Conservation (phyloP, 768 basidiomycete genomes). For the Pulveroboletus sp. region DNA sequence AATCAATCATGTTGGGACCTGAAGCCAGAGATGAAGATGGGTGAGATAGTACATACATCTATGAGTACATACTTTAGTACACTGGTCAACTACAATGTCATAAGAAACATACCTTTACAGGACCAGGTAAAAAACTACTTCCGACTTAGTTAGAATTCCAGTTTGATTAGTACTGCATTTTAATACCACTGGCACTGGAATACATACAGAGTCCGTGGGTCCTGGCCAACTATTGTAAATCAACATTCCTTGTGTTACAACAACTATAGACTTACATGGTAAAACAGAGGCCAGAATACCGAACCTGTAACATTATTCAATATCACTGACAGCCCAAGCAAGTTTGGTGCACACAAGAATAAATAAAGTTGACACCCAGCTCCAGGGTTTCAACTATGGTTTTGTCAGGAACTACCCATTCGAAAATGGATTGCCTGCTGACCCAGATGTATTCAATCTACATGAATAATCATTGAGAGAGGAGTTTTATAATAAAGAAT, state of each 20-base stretch:
- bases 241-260: background rate
- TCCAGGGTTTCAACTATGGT: background rate
- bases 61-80: background rate
- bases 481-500: background rate
- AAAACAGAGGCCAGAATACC: background rate
- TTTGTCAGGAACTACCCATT: background rate
- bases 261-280: background rate
- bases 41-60: background rate
- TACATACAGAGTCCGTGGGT: no score
- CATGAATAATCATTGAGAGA: background rate
- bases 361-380: conserved; percentile 1
- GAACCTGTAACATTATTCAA: background rate
- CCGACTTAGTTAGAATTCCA: background rate
- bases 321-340: background rate
- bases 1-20: no score
- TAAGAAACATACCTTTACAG: background rate
- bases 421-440: background rate
- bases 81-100: background rate
- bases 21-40: no score
- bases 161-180: no score
- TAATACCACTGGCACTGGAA: no score
- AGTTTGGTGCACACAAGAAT: background rate
- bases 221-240: background rate
- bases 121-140: background rate
- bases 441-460: conserved; percentile 8